phyloP scores from a whole-genome alignment of 768 basidiomycete genomes.

The Pulveroboletus sp. region DNA sequence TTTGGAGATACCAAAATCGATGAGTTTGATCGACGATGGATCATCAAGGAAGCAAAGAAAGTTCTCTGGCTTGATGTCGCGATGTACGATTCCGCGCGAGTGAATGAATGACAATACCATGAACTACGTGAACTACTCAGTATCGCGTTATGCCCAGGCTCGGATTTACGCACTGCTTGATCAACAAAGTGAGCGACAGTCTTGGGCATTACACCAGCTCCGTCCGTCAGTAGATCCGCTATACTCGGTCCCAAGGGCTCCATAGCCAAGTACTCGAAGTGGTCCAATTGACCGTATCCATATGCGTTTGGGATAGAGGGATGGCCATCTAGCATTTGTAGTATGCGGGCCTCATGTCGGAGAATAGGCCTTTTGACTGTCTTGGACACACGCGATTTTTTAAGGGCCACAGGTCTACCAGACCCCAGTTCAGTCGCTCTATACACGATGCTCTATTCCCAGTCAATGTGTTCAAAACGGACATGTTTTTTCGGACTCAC shows the following conservation, averaged over 20 bases:
- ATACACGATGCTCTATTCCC: neutral
- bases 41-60: conserved; percentile 28
- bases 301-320: no score
- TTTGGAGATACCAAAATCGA: conserved; percentile 33
- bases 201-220: conserved; percentile 11
- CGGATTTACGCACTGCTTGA: neutral
- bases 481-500: neutral
- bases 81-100: conserved; percentile 30
- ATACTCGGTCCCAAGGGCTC: conserved; percentile 11
- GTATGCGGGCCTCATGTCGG: conserved; percentile 26
- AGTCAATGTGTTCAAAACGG: neutral
- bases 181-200: conserved; percentile 15
- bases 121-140: neutral
- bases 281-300: conserved; percentile 30
- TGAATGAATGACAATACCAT: neutral
- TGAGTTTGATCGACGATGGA: conserved; percentile 24
- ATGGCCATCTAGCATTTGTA: conserved; percentile 32
- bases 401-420: conserved; percentile 23
- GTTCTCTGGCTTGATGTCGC: conserved; percentile 38
- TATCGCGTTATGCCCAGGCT: neutral
- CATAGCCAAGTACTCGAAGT: conserved; percentile 38
- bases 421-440: neutral
- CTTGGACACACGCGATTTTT: conserved; percentile 31
- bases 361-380: conserved; percentile 30
- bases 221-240: conserved; percentile 13